Evolutionary conservation across 2,329 filamentous ascomycete species (phyloP).

Genomic region (Septoria petroselini): DNA sequence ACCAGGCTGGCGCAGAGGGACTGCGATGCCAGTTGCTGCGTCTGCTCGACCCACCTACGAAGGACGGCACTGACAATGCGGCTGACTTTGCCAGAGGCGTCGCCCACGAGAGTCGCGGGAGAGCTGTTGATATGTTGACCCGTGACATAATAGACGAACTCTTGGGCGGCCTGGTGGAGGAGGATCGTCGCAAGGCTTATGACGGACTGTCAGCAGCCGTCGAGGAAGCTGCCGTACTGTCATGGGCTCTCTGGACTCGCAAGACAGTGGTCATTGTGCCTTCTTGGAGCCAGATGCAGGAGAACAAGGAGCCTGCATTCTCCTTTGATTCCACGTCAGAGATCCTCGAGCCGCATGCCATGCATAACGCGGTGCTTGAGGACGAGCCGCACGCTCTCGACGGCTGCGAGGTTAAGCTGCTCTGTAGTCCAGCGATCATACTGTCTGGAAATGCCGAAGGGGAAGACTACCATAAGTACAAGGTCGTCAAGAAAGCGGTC

Average conservation of each 20-base stretch:
- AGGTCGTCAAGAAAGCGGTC: slow-evolving; percentile 12
- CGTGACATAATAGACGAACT: too few species aligned
- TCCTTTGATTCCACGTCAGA: neutral
- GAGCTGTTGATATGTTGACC: too few species aligned
- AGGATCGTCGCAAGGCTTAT: too few species aligned
- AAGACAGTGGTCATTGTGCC: too few species aligned
- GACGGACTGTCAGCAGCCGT: too few species aligned
- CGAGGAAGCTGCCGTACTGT: too few species aligned
- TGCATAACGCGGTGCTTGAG: slow-evolving; percentile 10
- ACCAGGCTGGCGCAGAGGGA: slow-evolving; percentile 9
- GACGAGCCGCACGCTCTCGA: slow-evolving; percentile 12
- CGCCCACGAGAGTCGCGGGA: too few species aligned
- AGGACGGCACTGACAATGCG: neutral
- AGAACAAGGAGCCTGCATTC: neutral
- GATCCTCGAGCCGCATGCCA: slow-evolving; percentile 1
- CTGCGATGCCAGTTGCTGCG: slow-evolving; percentile 16
- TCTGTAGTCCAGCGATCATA: slow-evolving; percentile 13
- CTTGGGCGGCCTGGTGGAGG: too few species aligned
- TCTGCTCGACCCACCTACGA: slow-evolving; percentile 10
- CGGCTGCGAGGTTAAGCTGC: slow-evolving; percentile 2
- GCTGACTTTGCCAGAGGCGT: too few species aligned
- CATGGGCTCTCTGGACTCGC: too few species aligned
- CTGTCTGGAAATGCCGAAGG: slow-evolving; percentile 13
- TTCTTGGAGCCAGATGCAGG: too few species aligned
- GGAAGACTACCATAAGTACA: slow-evolving; percentile 3